phyloP scores from a whole-genome alignment of 495 filamentous ascomycete genomes.

The Xylaria venustula region DNA sequence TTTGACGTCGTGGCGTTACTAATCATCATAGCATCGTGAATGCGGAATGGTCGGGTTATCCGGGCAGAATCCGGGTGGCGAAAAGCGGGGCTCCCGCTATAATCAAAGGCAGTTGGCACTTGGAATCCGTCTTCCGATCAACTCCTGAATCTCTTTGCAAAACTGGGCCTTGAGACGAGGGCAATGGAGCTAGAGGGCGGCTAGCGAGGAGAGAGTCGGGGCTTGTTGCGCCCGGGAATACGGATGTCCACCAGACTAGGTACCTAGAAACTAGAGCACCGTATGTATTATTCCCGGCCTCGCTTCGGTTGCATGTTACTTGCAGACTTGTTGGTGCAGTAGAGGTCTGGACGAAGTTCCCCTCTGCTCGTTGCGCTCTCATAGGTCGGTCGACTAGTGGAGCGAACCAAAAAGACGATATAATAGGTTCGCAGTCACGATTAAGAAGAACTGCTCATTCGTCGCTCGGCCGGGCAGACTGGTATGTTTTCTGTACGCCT shows the following conservation, averaged over 20 bases:
- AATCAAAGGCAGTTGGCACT: not conserved
- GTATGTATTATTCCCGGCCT: too few species aligned
- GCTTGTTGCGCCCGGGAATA: not conserved
- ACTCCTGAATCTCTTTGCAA: not conserved
- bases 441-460: not conserved
- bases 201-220: not conserved
- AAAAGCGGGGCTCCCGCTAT: not conserved
- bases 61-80: not conserved
- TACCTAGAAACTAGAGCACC: too few species aligned
- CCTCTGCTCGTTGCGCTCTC: not conserved
- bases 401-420: not conserved
- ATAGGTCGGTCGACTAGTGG: not conserved
- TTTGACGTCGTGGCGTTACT: conserved; percentile 1
- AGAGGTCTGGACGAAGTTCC: too few species aligned
- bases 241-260: too few species aligned
- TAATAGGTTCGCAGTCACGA: not conserved
- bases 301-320: too few species aligned
- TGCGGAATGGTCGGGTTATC: conserved; percentile 8
- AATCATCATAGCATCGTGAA: conserved; percentile 2
- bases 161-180: not conserved
- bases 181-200: not conserved
- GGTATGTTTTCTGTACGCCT: too few species aligned
- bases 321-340: too few species aligned
- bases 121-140: not conserved
- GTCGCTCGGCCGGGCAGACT: too few species aligned